phyloP scores from a whole-genome alignment of 225 moss, liverwort and hornwort genomes.

The Marchantia paleacea region DNA sequence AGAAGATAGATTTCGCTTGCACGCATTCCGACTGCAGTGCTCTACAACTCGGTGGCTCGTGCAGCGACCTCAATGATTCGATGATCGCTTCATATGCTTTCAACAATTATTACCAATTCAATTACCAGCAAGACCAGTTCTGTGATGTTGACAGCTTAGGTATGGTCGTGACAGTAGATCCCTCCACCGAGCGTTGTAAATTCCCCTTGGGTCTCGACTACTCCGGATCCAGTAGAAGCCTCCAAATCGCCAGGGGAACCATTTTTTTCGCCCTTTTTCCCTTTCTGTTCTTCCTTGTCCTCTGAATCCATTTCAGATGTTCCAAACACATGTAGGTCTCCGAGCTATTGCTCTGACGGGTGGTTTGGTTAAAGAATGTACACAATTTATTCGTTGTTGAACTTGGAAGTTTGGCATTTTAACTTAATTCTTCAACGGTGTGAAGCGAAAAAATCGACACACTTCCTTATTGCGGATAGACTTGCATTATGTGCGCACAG shows the following conservation, averaged over 20 bases:
- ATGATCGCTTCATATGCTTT: conserved; percentile 73
- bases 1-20: conserved; percentile 58
- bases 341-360: too few species aligned
- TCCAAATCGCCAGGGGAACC: neutral
- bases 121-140: conserved; percentile 24
- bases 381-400: too few species aligned
- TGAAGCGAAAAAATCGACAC: too few species aligned
- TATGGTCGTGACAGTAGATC: conserved; percentile 43
- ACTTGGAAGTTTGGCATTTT: too few species aligned
- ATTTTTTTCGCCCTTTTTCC: neutral
- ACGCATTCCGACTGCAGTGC: conserved; percentile 51
- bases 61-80: conserved; percentile 27
- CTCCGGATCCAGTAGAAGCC: neutral
- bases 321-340: too few species aligned
- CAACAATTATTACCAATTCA: conserved; percentile 68
- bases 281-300: neutral
- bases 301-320: neutral
- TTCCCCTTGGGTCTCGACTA: conserved; percentile 45
- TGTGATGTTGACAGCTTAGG: conserved; percentile 50
- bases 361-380: too few species aligned
- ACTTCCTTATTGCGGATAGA: too few species aligned
- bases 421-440: too few species aligned
- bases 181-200: conserved; percentile 45
- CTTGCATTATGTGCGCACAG: too few species aligned
- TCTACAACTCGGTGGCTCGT: conserved; percentile 34